Conservation (phyloP, 2,329 filamentous ascomycete genomes). For the Gremmenia infestans region DNA sequence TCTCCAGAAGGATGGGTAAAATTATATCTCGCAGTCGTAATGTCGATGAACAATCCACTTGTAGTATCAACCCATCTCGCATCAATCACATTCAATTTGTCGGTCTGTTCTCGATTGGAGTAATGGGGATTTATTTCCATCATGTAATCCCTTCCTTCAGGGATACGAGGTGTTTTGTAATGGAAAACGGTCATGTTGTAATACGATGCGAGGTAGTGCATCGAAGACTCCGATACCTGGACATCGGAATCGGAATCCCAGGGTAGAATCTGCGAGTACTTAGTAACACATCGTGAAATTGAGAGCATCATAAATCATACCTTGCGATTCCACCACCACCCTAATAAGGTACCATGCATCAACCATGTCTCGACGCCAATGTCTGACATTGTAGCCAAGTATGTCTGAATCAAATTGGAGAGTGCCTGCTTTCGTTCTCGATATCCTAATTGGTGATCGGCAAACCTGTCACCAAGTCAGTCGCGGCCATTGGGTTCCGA, state of each 20-base stretch:
- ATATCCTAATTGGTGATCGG: conserved; percentile 37
- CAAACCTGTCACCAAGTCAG: conserved; percentile 30
- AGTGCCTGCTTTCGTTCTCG: conserved; percentile 46
- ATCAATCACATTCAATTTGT: conserved; percentile 76
- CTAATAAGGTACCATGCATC: conserved; percentile 76
- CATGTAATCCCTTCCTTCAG: conserved; percentile 52
- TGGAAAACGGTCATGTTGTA: conserved; percentile 39
- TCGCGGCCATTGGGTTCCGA: not conserved
- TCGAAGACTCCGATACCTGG: conserved; percentile 46
- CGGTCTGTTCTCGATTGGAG: conserved; percentile 53
- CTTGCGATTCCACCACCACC: conserved; percentile 78
- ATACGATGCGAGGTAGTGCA: conserved; percentile 47
- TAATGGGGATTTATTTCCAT: conserved; percentile 75
- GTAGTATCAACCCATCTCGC: conserved; percentile 74
- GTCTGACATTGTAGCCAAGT: conserved; percentile 60
- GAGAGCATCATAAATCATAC: conserved; percentile 8
- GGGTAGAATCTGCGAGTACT: conserved; percentile 51
- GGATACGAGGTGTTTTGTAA: conserved; percentile 30
- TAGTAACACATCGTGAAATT: not conserved
- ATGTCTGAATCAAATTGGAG: conserved; percentile 68
- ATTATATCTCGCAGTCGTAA: conserved; percentile 60
- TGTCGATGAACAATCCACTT: conserved; percentile 78
- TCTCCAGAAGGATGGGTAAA: conserved; percentile 36
- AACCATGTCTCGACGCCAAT: conserved; percentile 50
- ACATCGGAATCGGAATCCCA: conserved; percentile 78